Percentiles rank a stretch among this genome's conserved stretches.
phyloP scores from a whole-genome alignment of 108 stramenopile genomes.

The Discostella stelligeroides region DNA sequence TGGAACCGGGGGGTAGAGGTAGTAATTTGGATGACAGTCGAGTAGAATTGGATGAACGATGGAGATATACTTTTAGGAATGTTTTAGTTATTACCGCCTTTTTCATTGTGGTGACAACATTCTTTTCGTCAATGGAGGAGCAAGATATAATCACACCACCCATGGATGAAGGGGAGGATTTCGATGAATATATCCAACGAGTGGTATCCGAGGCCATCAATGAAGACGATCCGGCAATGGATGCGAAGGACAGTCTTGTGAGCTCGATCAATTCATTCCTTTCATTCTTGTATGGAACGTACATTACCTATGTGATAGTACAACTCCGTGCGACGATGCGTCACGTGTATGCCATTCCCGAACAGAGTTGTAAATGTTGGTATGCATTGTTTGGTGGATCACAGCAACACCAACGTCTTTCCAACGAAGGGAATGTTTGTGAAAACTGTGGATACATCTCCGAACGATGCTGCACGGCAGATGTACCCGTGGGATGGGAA shows the following conservation, averaged over 20 bases:
- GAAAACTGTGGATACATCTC: background rate
- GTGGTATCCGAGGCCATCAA: background rate
- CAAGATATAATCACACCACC: too few species aligned
- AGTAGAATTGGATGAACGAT: slow-evolving; percentile 18
- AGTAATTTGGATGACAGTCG: slow-evolving; percentile 27
- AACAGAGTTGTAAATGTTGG: slow-evolving; percentile 36
- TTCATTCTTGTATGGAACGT: slow-evolving; percentile 18
- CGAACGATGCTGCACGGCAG: slow-evolving; percentile 10
- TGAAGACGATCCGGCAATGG: background rate
- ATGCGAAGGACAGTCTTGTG: background rate
- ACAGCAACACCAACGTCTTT: slow-evolving; percentile 25
- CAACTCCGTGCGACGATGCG: slow-evolving; percentile 42
- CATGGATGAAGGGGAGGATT: too few species aligned
- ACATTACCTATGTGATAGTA: slow-evolving; percentile 27
- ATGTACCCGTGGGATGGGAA: slow-evolving; percentile 60
- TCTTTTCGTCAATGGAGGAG: background rate
- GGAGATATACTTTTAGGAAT: slow-evolving; percentile 33
- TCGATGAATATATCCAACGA: too few species aligned
- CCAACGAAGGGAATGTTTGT: slow-evolving; percentile 9
- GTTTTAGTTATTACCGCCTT: slow-evolving; percentile 19
- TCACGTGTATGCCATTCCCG: slow-evolving; percentile 45
- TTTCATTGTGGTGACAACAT: slow-evolving; percentile 13
- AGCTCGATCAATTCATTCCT: slow-evolving; percentile 24
- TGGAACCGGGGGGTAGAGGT: background rate
- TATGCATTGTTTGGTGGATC: slow-evolving; percentile 30